Percentiles rank a stretch among this genome's conserved stretches.
Conservation (phyloP, 805 yeast species). For the Candida taoyuanica region DNA sequence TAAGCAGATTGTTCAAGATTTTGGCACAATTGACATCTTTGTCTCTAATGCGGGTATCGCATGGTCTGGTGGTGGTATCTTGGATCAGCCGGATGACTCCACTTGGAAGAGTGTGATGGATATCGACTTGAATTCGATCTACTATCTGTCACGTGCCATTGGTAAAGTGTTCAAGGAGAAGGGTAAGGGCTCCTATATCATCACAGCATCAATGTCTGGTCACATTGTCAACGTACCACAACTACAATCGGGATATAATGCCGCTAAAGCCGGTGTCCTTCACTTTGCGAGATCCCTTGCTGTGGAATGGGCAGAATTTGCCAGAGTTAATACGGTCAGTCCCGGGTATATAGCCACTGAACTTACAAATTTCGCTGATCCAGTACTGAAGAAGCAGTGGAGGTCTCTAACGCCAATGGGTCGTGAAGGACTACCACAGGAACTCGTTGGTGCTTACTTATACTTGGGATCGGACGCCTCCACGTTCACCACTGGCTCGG, state of each 20-base stretch:
- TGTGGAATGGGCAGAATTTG: conserved; percentile 82
- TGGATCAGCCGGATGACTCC: conserved; percentile 39
- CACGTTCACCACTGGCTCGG: conserved; percentile 74
- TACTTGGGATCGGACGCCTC: conserved; percentile 80
- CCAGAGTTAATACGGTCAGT: conserved; percentile 77
- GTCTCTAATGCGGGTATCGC: conserved; percentile 91
- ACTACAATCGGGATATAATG: conserved; percentile 80
- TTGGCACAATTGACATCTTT: conserved; percentile 70
- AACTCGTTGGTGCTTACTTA: conserved; percentile 74
- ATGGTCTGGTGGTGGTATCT: conserved; percentile 63
- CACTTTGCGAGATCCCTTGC: conserved; percentile 77
- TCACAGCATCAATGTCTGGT: conserved; percentile 89
- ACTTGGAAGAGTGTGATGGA: conserved; percentile 73
- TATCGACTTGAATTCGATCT: conserved; percentile 75
- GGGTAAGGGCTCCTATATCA: conserved; percentile 72
- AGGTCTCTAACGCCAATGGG: conserved; percentile 56
- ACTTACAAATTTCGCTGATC: conserved; percentile 47
- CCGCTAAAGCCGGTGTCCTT: conserved; percentile 79
- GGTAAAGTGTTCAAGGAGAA: conserved; percentile 73
- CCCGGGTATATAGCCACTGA: conserved; percentile 85
- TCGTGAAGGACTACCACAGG: conserved; percentile 69
- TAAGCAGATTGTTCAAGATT: conserved; percentile 49
- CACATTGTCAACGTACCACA: conserved; percentile 87
- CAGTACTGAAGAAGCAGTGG: conserved; percentile 45
- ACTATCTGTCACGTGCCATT: conserved; percentile 70